These are phyloP conservation scores for Auricularia sp. DNA, from an alignment of 768 basidiomycete species.

Conservation along the genomic window DNA sequence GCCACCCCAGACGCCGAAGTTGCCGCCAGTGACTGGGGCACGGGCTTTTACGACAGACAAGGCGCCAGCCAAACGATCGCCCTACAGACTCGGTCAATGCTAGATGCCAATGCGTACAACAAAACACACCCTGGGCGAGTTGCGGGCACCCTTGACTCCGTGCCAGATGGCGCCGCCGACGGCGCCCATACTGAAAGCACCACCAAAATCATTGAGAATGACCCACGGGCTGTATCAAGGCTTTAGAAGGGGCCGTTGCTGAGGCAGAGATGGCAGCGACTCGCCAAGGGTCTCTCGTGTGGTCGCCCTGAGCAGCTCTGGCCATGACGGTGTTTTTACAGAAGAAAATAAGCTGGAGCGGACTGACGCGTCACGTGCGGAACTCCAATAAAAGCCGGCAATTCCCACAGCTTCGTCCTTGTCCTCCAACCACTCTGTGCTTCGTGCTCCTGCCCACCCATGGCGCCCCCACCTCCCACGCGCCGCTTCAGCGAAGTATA, in stretches of 20 bases:
- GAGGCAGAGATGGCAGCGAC: constrained; percentile 10
- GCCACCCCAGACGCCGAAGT: constrained; percentile 93
- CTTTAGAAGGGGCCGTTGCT: constrained; percentile 5
- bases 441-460: not conserved
- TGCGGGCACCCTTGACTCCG: constrained; percentile 94
- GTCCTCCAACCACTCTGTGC: too few relatives aligned
- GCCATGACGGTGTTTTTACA: not conserved
- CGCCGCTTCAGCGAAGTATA: constrained; percentile 1
- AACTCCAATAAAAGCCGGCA: too few relatives aligned
- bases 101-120: not conserved
- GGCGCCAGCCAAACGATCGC: constrained; percentile 89
- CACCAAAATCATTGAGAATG: constrained; percentile 95
- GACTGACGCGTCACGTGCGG: not conserved
- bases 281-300: constrained; percentile 88
- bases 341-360: not conserved
- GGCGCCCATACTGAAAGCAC: constrained; percentile 95
- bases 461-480: not conserved
- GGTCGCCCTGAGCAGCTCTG: constrained; percentile 73
- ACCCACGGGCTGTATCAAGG: constrained; percentile 79
- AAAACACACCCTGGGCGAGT: constrained; percentile 74
- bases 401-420: too few relatives aligned
- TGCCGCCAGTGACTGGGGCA: constrained; percentile 95
- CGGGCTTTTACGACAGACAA: constrained; percentile 95
- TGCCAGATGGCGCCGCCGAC: constrained; percentile 98
- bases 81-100: constrained; percentile 33